Base-by-base conservation (phyloP, 768 basidiomycete genomes). In the Mycena filopes region DNA sequence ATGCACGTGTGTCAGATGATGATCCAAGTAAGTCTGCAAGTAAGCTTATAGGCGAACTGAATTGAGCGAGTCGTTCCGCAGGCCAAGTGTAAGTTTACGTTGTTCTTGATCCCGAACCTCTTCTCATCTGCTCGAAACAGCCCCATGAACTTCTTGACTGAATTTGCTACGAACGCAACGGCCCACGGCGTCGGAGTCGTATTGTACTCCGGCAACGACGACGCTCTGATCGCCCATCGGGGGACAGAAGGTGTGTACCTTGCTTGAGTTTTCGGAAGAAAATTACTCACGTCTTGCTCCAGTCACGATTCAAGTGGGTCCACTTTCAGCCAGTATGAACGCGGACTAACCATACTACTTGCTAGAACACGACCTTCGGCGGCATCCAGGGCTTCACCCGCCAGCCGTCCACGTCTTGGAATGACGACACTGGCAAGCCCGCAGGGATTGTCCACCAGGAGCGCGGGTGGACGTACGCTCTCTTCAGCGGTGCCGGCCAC, bases 381-480 rank as follows among this genome's bases (percentile, higher is more conserved):
- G 91, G 90, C 8, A 87, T 88, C 45, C 89, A 87, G 75, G 92
- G 92, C 4, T 93, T 93, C 74, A 87, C 88, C 4, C 81, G 85
- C 49, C 81, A 83, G 61, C 92, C 92, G 0, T 83, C 87, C 3
- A 92, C 92, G 0, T 84, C 87, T 0, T 93, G 90, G 89, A 78
- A 76, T 57, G 86, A 87, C 54, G 88, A 90, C 55, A 71, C 74
- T 2, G 86, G 87, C 15, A 78, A 86, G 56, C 83, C 86, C 58
- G 89, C 86, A 0, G 92, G 91, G 0, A 87, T 91, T 33, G 82
- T 92, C 20, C 90, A 91, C 70, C 90, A 91, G 74, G 92, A 93
- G 75, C 85, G 92, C 42, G 85, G 84, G 36, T 89, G 90, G 91
- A 81, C 81, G 73, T 83, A 84, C 68, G 83, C 75, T 9, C 71